Conservation (phyloP, 2,329 filamentous ascomycete species). For the Tolypocladium guangdongense region DNA sequence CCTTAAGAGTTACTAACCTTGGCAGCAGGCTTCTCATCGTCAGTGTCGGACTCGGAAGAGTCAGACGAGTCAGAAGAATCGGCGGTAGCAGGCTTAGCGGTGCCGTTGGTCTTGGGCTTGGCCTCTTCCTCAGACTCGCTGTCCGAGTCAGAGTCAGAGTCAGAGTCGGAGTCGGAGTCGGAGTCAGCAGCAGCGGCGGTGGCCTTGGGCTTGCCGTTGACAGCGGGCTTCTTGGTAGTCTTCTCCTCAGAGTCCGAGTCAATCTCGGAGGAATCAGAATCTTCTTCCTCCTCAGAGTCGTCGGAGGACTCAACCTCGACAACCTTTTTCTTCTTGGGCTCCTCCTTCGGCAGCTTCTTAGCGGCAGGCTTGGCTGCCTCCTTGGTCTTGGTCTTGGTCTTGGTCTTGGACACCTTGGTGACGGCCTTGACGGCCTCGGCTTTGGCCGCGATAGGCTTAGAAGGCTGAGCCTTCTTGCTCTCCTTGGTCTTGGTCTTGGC, state of each 20-base stretch:
- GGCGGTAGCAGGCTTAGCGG: conserved; percentile 20
- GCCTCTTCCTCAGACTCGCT: conserved; percentile 25
- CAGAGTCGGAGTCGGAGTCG: conserved; percentile 19
- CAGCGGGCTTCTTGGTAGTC: conserved; percentile 21
- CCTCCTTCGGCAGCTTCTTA: conserved; percentile 36
- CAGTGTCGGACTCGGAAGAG: conserved; percentile 18
- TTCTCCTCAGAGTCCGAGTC: conserved; percentile 16
- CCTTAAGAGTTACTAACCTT: conserved; percentile 16
- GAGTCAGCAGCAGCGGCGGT: conserved; percentile 8
- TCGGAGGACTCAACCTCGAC: conserved; percentile 29
- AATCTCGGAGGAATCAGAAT: conserved; percentile 25
- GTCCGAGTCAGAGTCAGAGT: conserved; percentile 26
- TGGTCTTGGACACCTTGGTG: too few relatives aligned
- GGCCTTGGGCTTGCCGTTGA: conserved; percentile 16
- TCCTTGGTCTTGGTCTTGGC: conserved; percentile 53
- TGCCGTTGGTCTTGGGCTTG: conserved; percentile 10
- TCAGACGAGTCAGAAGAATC: conserved; percentile 22
- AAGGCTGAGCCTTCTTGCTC: conserved; percentile 41
- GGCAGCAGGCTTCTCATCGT: conserved; percentile 11
- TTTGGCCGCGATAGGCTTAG: conserved; percentile 48
- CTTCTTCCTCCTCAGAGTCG: conserved; percentile 21
- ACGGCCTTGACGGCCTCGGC: conserved; percentile 56
- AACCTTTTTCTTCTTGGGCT: conserved; percentile 36
- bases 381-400: conserved; percentile 47
- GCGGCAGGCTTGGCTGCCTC: conserved; percentile 52